Evolutionary conservation across 2,329 filamentous ascomycete genomes (phyloP).

Genomic region (Thelonectria discophora): DNA sequence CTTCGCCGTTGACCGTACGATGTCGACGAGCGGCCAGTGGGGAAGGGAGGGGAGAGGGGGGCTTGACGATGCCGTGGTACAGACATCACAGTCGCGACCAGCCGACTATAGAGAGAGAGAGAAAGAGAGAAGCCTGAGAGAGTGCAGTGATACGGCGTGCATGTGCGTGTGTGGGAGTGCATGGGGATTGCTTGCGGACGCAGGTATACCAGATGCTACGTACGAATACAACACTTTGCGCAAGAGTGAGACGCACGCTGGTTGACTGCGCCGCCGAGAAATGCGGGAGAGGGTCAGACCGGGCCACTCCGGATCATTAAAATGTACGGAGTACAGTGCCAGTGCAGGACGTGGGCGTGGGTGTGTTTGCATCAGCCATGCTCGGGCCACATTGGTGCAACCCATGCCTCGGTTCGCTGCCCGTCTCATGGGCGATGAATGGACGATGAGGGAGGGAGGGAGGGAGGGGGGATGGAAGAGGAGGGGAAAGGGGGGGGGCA

Average conservation of each 20-base stretch:
- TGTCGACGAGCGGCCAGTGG: background rate
- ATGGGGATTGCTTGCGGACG: background rate
- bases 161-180: background rate
- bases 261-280: background rate
- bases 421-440: background rate
- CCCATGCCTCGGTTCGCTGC: conserved; percentile 7
- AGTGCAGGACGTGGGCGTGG: too few species aligned
- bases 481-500: background rate
- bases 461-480: too few species aligned
- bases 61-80: conserved; percentile 5
- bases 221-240: too few species aligned
- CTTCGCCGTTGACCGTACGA: conserved; percentile 8
- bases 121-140: background rate
- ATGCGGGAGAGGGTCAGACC: conserved; percentile 3
- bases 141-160: background rate
- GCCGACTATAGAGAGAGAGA: too few species aligned
- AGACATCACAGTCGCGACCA: too few species aligned
- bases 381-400: conserved; percentile 13
- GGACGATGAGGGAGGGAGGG: background rate
- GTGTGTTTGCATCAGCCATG: conserved; percentile 6
- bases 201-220: background rate
- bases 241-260: background rate
- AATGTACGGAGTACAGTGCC: background rate
- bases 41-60: background rate
- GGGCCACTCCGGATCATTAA: background rate